Percentiles rank a stretch among this genome's conserved stretches.
Evolutionary conservation across 805 yeast genomes (phyloP).

Genomic region (Myxozyma lipomycoides): DNA sequence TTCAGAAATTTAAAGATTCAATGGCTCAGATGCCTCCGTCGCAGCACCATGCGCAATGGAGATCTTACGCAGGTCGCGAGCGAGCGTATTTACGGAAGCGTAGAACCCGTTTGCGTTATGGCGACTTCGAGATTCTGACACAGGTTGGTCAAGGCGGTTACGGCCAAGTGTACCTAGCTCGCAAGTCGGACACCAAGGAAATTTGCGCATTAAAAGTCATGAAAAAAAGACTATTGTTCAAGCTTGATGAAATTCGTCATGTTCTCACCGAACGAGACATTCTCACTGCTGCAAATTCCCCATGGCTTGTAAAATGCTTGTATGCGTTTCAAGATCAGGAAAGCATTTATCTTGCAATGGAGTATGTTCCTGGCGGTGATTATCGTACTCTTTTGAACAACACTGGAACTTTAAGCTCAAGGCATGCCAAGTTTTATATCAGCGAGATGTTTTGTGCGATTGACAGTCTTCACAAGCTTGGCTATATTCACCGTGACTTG

Average conservation of each 20-base stretch:
- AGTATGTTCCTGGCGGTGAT: conserved; percentile 99
- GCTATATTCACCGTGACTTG: conserved; percentile 94
- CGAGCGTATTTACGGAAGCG: conserved; percentile 79
- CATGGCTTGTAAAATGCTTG: conserved; percentile 89
- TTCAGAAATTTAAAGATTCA: conserved; percentile 61
- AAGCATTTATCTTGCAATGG: conserved; percentile 94
- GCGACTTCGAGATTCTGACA: conserved; percentile 92
- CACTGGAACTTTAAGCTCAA: conserved; percentile 87
- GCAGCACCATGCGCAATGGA: conserved; percentile 61
- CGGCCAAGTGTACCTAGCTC: conserved; percentile 96
- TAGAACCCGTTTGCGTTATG: conserved; percentile 86
- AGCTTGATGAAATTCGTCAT: conserved; percentile 91
- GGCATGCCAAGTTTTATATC: conserved; percentile 91
- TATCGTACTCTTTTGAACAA: conserved; percentile 90
- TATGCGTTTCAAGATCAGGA: conserved; percentile 94
- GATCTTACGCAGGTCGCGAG: conserved; percentile 76
- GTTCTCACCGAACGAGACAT: conserved; percentile 95
- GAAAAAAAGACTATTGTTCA: conserved; percentile 78
- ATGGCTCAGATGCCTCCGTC: conserved; percentile 35
- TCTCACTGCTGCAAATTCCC: conserved; percentile 89
- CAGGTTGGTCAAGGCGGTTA: conserved; percentile 99
- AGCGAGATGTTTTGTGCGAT: conserved; percentile 96
- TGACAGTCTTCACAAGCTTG: conserved; percentile 87
- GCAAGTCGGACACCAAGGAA: conserved; percentile 90
- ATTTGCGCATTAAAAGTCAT: conserved; percentile 91